A percentile compares a stretch with the other conserved stretches of the same genome.
These are phyloP conservation scores for Lepidopterella palustris DNA, from an alignment of 495 filamentous ascomycete genomes.

Conservation along the genomic window DNA sequence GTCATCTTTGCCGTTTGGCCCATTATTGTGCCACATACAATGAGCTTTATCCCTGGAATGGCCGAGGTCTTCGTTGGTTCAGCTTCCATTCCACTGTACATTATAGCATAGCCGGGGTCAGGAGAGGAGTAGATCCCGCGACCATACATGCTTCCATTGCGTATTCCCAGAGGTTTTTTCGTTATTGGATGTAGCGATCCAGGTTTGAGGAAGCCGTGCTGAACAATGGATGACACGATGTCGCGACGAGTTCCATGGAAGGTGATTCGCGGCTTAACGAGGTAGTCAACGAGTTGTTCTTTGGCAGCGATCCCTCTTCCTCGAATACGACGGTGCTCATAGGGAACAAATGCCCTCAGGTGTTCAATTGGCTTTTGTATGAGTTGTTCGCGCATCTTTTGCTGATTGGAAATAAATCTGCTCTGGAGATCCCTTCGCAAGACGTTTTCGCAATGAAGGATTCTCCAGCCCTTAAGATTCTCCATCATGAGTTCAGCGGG, in stretches of 20 bases:
- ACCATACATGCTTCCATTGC: slow-evolving; percentile 37
- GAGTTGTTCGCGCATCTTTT: slow-evolving; percentile 30
- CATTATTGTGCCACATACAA: slow-evolving; percentile 41
- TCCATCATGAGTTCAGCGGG: slow-evolving; percentile 35
- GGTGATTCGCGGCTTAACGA: slow-evolving; percentile 33
- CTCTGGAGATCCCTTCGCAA: slow-evolving; percentile 33
- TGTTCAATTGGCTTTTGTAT: slow-evolving; percentile 11
- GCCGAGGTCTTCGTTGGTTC: slow-evolving; percentile 25
- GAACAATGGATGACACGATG: slow-evolving; percentile 40
- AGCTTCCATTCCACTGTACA: slow-evolving; percentile 25
- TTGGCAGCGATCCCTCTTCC: slow-evolving; percentile 18
- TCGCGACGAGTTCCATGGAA: slow-evolving; percentile 40
- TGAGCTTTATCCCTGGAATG: slow-evolving; percentile 35
- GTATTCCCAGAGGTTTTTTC: slow-evolving; percentile 20
- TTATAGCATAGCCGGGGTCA: slow-evolving; percentile 31
- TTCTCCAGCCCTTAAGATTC: slow-evolving; percentile 31
- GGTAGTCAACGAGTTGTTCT: slow-evolving; percentile 31
- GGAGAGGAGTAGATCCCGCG: slow-evolving; percentile 39
- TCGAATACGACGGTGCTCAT: neutral
- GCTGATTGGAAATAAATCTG: slow-evolving; percentile 30
- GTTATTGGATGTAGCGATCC: slow-evolving; percentile 29
- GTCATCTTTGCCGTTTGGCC: slow-evolving; percentile 28
- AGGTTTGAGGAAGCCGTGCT: slow-evolving; percentile 39
- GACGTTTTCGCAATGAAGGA: slow-evolving; percentile 41
- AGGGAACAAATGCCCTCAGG: slow-evolving; percentile 20